Evolutionary conservation across 148 eudicot genomes (phyloP).

Genomic region (Polygonum aviculare): DNA sequence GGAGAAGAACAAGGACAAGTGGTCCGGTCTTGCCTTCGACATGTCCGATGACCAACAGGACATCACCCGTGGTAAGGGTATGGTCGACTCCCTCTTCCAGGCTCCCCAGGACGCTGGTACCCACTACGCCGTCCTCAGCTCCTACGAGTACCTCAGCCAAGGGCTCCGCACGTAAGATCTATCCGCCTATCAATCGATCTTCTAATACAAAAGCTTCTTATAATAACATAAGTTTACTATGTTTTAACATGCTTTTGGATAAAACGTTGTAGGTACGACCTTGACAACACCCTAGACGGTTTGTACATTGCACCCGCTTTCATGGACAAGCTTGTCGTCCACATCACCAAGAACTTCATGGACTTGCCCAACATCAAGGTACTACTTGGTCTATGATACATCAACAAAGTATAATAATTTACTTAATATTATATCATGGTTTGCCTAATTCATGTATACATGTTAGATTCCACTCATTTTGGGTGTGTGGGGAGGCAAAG

Average conservation of each 20-base stretch:
- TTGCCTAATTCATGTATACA: neutral
- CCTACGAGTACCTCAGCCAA: slow-evolving; percentile 54
- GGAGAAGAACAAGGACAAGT: slow-evolving; percentile 49
- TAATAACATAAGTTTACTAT: too few relatives aligned
- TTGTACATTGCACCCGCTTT: slow-evolving; percentile 91
- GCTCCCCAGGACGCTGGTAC: slow-evolving; percentile 58
- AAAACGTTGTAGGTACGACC: slow-evolving; percentile 28
- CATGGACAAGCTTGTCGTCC: slow-evolving; percentile 97
- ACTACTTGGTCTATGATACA: neutral
- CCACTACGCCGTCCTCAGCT: slow-evolving; percentile 50
- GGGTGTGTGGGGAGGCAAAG: slow-evolving; percentile 99
- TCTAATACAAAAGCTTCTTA: too few relatives aligned
- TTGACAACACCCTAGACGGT: slow-evolving; percentile 73
- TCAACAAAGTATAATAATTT: neutral
- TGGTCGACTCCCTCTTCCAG: slow-evolving; percentile 70
- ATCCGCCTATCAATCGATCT: too few relatives aligned
- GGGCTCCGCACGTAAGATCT: slow-evolving; percentile 40
- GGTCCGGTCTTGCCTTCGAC: slow-evolving; percentile 50
- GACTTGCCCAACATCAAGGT: slow-evolving; percentile 91
- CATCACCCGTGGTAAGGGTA: slow-evolving; percentile 76
- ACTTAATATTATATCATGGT: neutral
- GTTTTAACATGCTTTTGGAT: too few relatives aligned
- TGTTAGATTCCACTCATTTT: slow-evolving; percentile 73
- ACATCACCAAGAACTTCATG: slow-evolving; percentile 84
- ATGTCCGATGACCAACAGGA: slow-evolving; percentile 76